Base-by-base conservation (phyloP, 306 rosid genomes). In the Gastrolobium bilobum region DNA sequence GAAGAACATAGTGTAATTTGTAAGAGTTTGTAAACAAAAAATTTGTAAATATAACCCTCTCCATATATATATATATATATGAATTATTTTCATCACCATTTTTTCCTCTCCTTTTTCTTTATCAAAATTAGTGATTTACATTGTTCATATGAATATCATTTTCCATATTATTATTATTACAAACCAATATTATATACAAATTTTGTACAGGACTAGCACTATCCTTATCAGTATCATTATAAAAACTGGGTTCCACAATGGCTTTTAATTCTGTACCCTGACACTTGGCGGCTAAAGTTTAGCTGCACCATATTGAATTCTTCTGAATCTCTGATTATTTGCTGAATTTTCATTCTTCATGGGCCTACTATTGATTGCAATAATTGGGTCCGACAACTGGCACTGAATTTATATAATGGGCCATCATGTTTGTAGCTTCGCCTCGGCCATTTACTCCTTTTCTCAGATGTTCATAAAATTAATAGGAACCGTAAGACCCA, bases 281-380 rank as follows among this genome's bases (percentile, higher is more conserved):
- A 82, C 83, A 79, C 35, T 42, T 76, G 38, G 77, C 76, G 71
- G 89, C 89, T 75, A 33, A 74, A 74, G 70, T 82, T 61, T 2
- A 54, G 79, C 89, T 79, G 87, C 35, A 71, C 43, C 40, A 1
- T 47, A 48, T 68, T 82, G 14, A 86, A 79, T 75, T 79, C 31
- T 67, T 84, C 67, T 79, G 75, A 71, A 50, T 14, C 33, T 52
- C 47, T 57, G 38, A 70, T 50, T 10, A 47, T 70, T 51, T 33
- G 31, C 60, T 34, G 60, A 31, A 73, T 39, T 40, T 73, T 42
- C 68, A 57, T 53, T 71, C 78, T 42, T 57, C 4, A 20, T 71
- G 73, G 72, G 66, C 68, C 73, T 44, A 43, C 44, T 38, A 1
- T 10, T 51, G 40, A 78, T 44, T 46, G 62, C 10, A 33, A 46